These are phyloP conservation scores for Ballota nigra DNA, from an alignment of 257 asterid genomes.

Conservation along the genomic window DNA sequence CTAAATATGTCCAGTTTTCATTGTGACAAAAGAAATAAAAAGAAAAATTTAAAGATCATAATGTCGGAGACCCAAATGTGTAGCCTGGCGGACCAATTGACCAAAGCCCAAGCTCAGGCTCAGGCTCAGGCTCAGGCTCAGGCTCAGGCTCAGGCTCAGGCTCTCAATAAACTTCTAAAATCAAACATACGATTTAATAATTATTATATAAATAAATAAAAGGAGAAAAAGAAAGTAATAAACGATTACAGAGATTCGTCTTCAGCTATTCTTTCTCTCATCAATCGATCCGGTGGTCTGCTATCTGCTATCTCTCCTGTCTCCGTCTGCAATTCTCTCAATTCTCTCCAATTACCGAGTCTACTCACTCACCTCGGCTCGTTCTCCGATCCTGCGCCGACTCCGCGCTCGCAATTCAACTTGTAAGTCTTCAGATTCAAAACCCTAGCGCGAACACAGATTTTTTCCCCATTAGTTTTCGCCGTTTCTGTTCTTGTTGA, in stretches of 20 bases:
- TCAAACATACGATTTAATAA: background rate
- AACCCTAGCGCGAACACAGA: conserved; percentile 48
- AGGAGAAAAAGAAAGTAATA: background rate
- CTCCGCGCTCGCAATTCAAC: conserved; percentile 38
- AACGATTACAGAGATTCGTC: conserved; percentile 56
- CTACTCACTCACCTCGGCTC: conserved; percentile 32
- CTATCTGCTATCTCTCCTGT: conserved; percentile 16
- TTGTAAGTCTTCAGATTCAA: conserved; percentile 57
- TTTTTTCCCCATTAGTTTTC: conserved; percentile 2
- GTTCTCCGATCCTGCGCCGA: conserved; percentile 40
- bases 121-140: no score
- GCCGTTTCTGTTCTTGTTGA: background rate
- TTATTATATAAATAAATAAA: background rate
- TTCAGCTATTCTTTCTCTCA: conserved; percentile 46
- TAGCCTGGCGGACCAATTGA: background rate
- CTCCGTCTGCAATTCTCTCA: conserved; percentile 21
- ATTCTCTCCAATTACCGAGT: conserved; percentile 23
- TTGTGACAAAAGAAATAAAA: no score
- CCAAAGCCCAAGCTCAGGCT: conserved; percentile 25
- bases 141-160: no score
- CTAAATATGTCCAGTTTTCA: background rate
- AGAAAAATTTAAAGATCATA: no score
- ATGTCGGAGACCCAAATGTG: background rate
- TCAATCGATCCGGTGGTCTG: conserved; percentile 48
- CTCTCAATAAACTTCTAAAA: conserved; percentile 6